Conservation (phyloP, 2,329 filamentous ascomycete genomes). For the Epicoccum nigrum region DNA sequence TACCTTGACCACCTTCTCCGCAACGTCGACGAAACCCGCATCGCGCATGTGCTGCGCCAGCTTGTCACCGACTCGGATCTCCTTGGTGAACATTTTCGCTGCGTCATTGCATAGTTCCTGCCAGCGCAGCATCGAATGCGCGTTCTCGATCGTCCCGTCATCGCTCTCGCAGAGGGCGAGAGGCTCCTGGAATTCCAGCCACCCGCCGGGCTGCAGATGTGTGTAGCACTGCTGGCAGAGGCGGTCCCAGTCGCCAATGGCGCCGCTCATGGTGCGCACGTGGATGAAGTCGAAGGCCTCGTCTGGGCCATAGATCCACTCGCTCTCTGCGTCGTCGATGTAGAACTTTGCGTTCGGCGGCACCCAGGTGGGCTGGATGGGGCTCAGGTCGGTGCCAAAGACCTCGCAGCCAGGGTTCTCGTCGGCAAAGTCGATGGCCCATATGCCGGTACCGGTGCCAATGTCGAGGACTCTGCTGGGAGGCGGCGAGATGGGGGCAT, state of each 20-base stretch:
- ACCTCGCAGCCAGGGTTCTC: conserved; percentile 43
- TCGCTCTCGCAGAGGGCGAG: conserved; percentile 41
- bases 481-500: conserved; percentile 34
- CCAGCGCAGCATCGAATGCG: conserved; percentile 34
- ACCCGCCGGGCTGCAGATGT: conserved; percentile 41
- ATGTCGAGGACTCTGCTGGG: conserved; percentile 43
- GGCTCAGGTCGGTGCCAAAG: conserved; percentile 45
- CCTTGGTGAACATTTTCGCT: conserved; percentile 33
- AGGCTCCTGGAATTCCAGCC: conserved; percentile 47
- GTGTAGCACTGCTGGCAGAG: conserved; percentile 35
- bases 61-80: conserved; percentile 29
- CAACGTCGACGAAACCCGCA: conserved; percentile 43
- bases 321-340: conserved; percentile 50
- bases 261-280: conserved; percentile 37
- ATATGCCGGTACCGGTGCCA: conserved; percentile 51
- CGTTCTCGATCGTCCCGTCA: conserved; percentile 37
- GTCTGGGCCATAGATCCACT: conserved; percentile 44
- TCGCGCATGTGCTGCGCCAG: conserved; percentile 38
- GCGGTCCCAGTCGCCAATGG: conserved; percentile 43
- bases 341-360: conserved; percentile 51
- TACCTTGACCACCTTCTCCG: conserved; percentile 45
- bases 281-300: conserved; percentile 49
- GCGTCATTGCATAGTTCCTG: conserved; percentile 40
- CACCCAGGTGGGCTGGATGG: conserved; percentile 49
- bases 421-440: conserved; percentile 50